These are phyloP conservation scores for Acorus calamus DNA, from an alignment of 106 monocot species.

Conservation along the genomic window DNA sequence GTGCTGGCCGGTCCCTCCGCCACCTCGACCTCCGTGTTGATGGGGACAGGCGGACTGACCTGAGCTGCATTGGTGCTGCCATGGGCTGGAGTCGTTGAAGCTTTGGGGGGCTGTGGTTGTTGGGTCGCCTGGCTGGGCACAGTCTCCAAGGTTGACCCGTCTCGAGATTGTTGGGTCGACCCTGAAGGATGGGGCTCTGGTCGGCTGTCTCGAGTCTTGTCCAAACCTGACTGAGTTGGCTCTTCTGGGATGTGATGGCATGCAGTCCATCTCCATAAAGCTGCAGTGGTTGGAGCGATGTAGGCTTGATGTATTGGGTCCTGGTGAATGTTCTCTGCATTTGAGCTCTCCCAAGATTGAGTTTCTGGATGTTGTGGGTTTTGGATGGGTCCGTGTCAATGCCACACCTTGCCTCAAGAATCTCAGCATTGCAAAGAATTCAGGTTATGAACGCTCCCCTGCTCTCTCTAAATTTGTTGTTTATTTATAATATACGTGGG, in stretches of 20 bases:
- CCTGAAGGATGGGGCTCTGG: constrained; percentile 39
- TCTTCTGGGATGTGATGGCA: constrained; percentile 83
- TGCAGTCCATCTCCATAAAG: constrained; percentile 27
- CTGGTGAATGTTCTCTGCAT: too few species aligned
- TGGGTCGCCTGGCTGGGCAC: constrained; percentile 50
- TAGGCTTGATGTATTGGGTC: constrained; percentile 50
- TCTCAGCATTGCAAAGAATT: too few species aligned
- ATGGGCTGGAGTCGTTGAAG: constrained; percentile 55
- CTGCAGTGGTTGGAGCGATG: constrained; percentile 56
- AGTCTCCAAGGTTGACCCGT: constrained; percentile 20
- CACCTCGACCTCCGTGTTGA: constrained; percentile 55
- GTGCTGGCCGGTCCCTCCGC: constrained; percentile 31
- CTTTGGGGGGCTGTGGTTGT: constrained; percentile 74
- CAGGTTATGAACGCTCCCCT: too few species aligned
- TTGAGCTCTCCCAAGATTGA: too few species aligned
- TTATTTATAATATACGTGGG: background rate
- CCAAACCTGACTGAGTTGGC: constrained; percentile 69
- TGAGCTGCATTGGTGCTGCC: constrained; percentile 45
- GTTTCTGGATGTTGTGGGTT: too few species aligned
- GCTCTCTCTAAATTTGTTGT: background rate
- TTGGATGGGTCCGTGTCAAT: too few species aligned
- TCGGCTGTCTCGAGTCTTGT: constrained; percentile 38
- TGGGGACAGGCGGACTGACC: background rate
- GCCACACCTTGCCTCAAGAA: too few species aligned
- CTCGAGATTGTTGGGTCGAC: constrained; percentile 69